Base-by-base conservation (phyloP, 1,284 basidiomycete species). In the Ceratobasidium sp. region DNA sequence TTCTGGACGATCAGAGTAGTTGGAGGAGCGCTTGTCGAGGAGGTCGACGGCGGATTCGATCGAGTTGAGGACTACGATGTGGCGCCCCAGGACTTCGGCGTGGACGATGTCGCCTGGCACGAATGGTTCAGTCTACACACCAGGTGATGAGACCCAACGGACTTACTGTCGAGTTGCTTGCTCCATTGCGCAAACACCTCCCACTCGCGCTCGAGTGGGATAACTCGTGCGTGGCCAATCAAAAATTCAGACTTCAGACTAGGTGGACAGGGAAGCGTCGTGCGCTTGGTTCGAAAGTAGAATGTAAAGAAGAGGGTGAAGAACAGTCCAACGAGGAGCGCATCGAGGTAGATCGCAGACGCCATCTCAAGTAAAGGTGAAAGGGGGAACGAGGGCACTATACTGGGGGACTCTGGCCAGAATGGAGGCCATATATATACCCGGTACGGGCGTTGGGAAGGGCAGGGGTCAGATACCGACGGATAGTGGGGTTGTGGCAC, bases 41-140 rank as follows among this genome's bases (percentile, higher is more conserved):
- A 77, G 62, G 56, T 77, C 77, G 7, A 48, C 59, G 6, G 73
- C 56, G 14, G 75, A 59, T 59, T 76, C 66, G 27, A 64, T 51
- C 27, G 76, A 64, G 64, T 76, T 76, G 74, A 77, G 66, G 41
- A 76, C 74, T 48, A 77, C 62, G 37, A 71, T 59, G 7, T 62
- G 58, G 54, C 63, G 73, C 5, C 76, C 76, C 2, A 63, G 24
- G 51, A 76, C 43, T 29, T 65, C 53, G 34, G 53, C 53, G 27
- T 58, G 53, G 24, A 72, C 53, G 19, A 72, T 72, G 34, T 72
- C 69, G 27, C 69, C 69, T 72, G 24, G 14, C 19, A 13, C 1
- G n/a, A 31, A 58, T 9, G 19, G 41, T 8, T 48, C 19, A 48
- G 27, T 16, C 22, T 7, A 22, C 19, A 64, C 29, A 7, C 11